Evolutionary conservation across 2,329 filamentous ascomycete species (phyloP), one percentile per base, ranked within the genome.

Genomic region (Colletotrichum sp.): DNA sequence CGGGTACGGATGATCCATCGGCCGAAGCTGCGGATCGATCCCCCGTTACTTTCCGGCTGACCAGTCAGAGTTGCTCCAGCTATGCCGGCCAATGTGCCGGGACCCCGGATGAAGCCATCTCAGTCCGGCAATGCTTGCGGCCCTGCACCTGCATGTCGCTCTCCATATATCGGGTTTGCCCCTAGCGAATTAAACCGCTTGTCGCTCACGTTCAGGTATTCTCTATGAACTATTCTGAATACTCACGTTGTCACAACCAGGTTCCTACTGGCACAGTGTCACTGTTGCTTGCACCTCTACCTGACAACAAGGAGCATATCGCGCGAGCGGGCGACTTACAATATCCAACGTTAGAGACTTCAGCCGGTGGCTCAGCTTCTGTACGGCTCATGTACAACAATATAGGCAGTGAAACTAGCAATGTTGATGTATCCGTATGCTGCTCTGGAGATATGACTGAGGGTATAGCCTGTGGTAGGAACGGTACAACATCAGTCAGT

Each of bases 111-210:
- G 36, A 64, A 62, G 52, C 55, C 56, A 66, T 71, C 68, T 67
- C 36, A 66, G 58, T 68, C 34, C 38, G 72, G 72, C n/a, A 76
- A 76, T 66, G 65, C 68, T 77, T 72, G 75, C 68, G 72, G 68
- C 21, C 32, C 26, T 18, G 16, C 28, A 55, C n/a, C 16, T 72
- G 61, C 52, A 32, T 52, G 36, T 21, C 21, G 15, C 43, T 9
- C 43, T 52, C 43, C 43, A 21, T 12, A 52, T 21, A 52, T 52
- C n/a, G 43, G 43, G 24, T 16, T 15, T n/a, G 28, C 18, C 36
- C 16, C 26, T 13, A 21, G 28, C 18, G 18, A 34, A 32, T 16
- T 32, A 18, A 9, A 48, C 24, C 6, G n/a, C 32, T 28, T 36
- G 6, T 28, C 28, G 18, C 38, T 55, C 30, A 43, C 34, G 21